Conservation (phyloP, 1,284 basidiomycete species). For the Afroboletus lepidellus region DNA sequence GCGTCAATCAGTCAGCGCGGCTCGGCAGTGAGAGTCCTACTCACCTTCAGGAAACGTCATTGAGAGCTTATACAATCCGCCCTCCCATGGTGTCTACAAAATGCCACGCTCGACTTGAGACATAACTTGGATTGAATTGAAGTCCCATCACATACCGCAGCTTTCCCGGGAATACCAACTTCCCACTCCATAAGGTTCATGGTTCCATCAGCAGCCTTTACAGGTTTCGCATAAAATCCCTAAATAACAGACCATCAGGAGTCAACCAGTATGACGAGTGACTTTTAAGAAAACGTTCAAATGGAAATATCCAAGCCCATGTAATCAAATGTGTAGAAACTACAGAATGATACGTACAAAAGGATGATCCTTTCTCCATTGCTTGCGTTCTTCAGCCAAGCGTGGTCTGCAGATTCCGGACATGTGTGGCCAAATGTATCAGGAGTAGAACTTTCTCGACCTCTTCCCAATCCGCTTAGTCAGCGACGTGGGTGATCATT, state of each 20-base stretch:
- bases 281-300: conserved; percentile 1
- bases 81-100: conserved; percentile 91
- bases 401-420: conserved; percentile 83
- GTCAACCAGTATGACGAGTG: conserved; percentile 4
- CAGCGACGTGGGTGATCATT: too few species aligned
- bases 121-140: conserved; percentile 14
- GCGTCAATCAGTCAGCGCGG: conserved; percentile 4
- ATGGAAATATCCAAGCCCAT: background rate
- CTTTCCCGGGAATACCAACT: conserved; percentile 91
- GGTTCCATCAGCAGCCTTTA: conserved; percentile 87
- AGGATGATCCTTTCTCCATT: conserved; percentile 99
- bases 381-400: conserved; percentile 95
- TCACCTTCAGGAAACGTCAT: conserved; percentile 96
- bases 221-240: conserved; percentile 96
- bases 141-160: conserved; percentile 54
- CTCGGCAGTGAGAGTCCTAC: background rate
- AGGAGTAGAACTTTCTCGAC: background rate
- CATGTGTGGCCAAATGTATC: conserved; percentile 42
- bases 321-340: conserved; percentile 1
- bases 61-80: conserved; percentile 88
- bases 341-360: conserved; percentile 66
- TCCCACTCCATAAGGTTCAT: conserved; percentile 99
- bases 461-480: conserved; percentile 27
- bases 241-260: conserved; percentile 36
- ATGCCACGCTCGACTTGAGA: conserved; percentile 12